Evolutionary conservation across 2,329 filamentous ascomycete species (phyloP).

Genomic region (Cryphonectria nitschkei): DNA sequence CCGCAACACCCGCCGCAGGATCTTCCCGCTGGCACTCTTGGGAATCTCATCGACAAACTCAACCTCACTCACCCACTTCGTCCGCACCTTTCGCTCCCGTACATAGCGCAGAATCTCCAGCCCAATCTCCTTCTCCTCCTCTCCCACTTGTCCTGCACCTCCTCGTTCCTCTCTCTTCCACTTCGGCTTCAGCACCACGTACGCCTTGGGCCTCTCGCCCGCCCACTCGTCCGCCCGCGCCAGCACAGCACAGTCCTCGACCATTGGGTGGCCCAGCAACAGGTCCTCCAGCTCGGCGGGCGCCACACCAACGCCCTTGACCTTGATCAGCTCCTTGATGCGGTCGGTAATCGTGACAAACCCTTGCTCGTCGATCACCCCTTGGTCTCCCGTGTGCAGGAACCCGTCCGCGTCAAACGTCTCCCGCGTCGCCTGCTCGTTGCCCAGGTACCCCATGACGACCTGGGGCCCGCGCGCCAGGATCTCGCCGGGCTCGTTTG

Average conservation of each 20-base stretch:
- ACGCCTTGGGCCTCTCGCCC: constrained; percentile 63
- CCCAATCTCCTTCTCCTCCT: constrained; percentile 34
- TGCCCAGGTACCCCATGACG: constrained; percentile 54
- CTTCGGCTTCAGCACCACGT: constrained; percentile 52
- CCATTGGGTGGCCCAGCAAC: constrained; percentile 38
- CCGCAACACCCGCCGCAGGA: constrained; percentile 53
- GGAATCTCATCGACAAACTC: constrained; percentile 56
- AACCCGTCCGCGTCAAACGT: constrained; percentile 59
- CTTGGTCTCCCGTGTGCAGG: constrained; percentile 63
- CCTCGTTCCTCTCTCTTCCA: constrained; percentile 29
- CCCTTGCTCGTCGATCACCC: constrained; percentile 57
- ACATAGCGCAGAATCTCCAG: constrained; percentile 51
- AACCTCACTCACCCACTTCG: constrained; percentile 53
- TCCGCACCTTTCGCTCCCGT: constrained; percentile 53
- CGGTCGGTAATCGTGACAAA: constrained; percentile 62
- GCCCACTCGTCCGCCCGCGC: constrained; percentile 54
- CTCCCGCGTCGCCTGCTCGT: constrained; percentile 46
- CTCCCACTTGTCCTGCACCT: not conserved
- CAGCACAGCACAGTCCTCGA: constrained; percentile 65
- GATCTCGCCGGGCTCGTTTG: constrained; percentile 56
- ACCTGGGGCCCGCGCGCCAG: constrained; percentile 47
- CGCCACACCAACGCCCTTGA: constrained; percentile 39
- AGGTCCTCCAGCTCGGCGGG: constrained; percentile 39
- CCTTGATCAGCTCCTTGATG: constrained; percentile 61
- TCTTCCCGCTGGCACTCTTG: constrained; percentile 62